Evolutionary conservation across 805 yeast species (phyloP).

Genomic region (Hanseniaspora nectarophila): DNA sequence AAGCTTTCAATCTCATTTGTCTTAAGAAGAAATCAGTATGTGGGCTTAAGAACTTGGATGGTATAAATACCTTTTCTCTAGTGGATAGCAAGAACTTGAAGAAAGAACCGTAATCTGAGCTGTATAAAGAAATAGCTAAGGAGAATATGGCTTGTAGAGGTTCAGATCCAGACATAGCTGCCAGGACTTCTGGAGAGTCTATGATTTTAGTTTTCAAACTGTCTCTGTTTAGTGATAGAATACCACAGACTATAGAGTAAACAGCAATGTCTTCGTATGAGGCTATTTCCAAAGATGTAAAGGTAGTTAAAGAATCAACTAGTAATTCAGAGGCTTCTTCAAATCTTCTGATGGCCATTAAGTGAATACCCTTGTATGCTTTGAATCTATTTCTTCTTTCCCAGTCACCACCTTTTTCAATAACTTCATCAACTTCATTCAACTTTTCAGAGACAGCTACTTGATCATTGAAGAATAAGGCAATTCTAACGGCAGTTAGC

Average conservation of each 20-base stretch:
- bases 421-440: constrained; percentile 57
- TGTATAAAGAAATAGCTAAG: constrained; percentile 74
- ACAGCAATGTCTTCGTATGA: constrained; percentile 82
- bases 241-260: constrained; percentile 81
- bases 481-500: constrained; percentile 72
- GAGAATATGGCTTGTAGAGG: constrained; percentile 69
- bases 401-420: constrained; percentile 98
- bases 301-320: constrained; percentile 86
- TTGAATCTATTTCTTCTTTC: constrained; percentile 92
- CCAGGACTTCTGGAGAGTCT: constrained; percentile 86
- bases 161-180: constrained; percentile 60
- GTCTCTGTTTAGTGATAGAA: constrained; percentile 66
- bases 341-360: constrained; percentile 75
- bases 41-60: constrained; percentile 53
- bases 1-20: constrained; percentile 90
- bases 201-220: constrained; percentile 74
- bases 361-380: constrained; percentile 77
- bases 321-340: constrained; percentile 71
- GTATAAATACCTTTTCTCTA: constrained; percentile 55
- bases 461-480: constrained; percentile 79
- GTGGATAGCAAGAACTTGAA: constrained; percentile 68
- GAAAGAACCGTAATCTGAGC: constrained; percentile 72
- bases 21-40: constrained; percentile 80
- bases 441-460: constrained; percentile 55
- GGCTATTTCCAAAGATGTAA: constrained; percentile 82